These are phyloP conservation scores for Akanthomyces lecanii DNA, from an alignment of 2,329 filamentous ascomycete genomes.

Conservation along the genomic window DNA sequence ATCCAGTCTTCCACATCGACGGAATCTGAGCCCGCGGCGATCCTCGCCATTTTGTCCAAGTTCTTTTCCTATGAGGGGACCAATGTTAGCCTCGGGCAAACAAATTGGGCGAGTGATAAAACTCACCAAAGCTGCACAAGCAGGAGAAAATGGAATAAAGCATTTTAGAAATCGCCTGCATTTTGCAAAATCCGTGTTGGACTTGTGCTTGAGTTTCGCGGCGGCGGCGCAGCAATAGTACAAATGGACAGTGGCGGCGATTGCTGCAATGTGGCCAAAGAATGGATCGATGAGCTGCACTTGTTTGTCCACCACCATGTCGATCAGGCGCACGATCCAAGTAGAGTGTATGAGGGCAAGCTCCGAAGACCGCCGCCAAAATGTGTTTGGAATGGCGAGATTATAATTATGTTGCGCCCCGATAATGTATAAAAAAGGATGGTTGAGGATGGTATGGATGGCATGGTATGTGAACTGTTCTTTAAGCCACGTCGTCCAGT, in stretches of 20 bases:
- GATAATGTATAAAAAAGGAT: constrained; percentile 50
- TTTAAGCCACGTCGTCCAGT: constrained; percentile 50
- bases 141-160: constrained; percentile 44
- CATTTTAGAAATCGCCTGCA: constrained; percentile 45
- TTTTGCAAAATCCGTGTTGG: constrained; percentile 48
- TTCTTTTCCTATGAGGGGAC: constrained; percentile 37
- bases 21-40: constrained; percentile 45
- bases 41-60: constrained; percentile 44
- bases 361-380: constrained; percentile 50
- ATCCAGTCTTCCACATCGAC: constrained; percentile 49
- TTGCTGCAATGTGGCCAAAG: constrained; percentile 47
- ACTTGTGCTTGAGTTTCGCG: constrained; percentile 45
- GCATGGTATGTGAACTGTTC: constrained; percentile 51
- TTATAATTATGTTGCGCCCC: constrained; percentile 49
- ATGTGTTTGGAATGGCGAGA: constrained; percentile 49
- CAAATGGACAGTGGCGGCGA: constrained; percentile 49
- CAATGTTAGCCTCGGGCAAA: constrained; percentile 16
- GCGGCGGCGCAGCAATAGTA: constrained; percentile 51
- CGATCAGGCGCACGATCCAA: constrained; percentile 51
- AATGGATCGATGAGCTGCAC: constrained; percentile 47
- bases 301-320: constrained; percentile 49
- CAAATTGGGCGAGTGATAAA: background rate
- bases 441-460: constrained; percentile 48
- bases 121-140: constrained; percentile 42
- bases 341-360: constrained; percentile 48